Base-by-base conservation (phyloP, 2,329 filamentous ascomycete genomes). In the Cercospora zeae-maydis region DNA sequence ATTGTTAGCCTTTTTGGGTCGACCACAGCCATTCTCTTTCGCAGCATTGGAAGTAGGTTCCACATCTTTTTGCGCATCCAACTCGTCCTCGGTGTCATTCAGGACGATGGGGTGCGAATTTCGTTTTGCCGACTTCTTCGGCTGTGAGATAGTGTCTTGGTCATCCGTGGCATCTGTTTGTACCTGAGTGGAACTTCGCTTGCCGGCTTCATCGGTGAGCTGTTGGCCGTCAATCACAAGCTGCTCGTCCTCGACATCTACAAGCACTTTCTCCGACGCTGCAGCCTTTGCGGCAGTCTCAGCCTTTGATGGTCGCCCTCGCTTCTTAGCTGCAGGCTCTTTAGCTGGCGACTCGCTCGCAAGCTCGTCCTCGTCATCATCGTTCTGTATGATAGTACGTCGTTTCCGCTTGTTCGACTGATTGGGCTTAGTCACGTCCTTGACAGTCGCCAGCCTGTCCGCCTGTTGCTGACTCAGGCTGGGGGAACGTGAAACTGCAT, bases 401-500 rank as follows among this genome's bases (percentile, higher is more conserved):
- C 61, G 62, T 42, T 60, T 64, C 30, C 61, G 61, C 47, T 61
- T 66, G 19, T 63, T 65, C 37, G 63, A 62, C 16, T 56, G 59
- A 10, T 57, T 37, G 11, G 49, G 53, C 11, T 68, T 64, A 27
- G 64, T 47, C 13, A 67, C 21, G 30, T 70, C 66, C 30, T 57
- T 36, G 9, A 69, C 57, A 19, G 65, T 66, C 9, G 65, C 63
- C 55, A 70, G 64, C n/a, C 74, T 66, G 9, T 59, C 66, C n/a
- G 71, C 72, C 61, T 75, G 73, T 61, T 74, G 73, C 52, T 75
- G 73, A 57, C 69, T 71, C 10, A 75, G 67, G 42, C 49, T 74
- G n/a, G 69, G 71, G 4, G 65, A 68, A 24, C 58, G 66, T 42
- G 69, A 66, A 13, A 66, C 61, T 13, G 74, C 63, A 52, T 74